phyloP scores from a whole-genome alignment of 73 alveolate genomes.

The Symbiodinium natans region DNA sequence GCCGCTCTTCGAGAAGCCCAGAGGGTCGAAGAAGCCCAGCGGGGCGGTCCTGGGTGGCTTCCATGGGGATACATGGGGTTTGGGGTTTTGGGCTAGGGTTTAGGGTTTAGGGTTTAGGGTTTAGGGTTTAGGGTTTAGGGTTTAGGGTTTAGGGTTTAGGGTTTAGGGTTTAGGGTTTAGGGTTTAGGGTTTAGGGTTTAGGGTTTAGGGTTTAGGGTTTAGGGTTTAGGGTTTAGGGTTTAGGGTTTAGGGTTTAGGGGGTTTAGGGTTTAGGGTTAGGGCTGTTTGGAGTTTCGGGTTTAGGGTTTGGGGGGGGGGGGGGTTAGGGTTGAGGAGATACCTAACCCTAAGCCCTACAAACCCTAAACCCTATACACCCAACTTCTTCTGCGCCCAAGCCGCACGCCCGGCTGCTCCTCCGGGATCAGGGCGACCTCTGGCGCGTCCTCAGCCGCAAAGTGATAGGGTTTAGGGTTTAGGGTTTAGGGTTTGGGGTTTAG shows the following conservation, averaged over 20 bases:
- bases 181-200: background rate
- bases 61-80: no score
- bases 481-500: no score
- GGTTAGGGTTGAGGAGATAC: no score
- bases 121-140: background rate
- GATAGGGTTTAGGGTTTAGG: background rate
- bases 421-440: slow-evolving; percentile 40
- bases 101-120: background rate
- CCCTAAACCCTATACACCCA: background rate
- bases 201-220: background rate
- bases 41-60: background rate
- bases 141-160: no score
- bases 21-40: slow-evolving; percentile 42
- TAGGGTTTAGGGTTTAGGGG: background rate
- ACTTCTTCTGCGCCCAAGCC: background rate
- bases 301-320: no score
- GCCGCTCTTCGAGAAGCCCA: slow-evolving; percentile 75
- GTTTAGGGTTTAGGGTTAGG: background rate
- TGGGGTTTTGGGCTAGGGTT: no score
- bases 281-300: background rate
- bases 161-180: background rate
- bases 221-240: background rate
- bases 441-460: background rate
- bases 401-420: slow-evolving; percentile 63
- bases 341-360: background rate